Base-by-base conservation (phyloP, 495 filamentous ascomycete genomes). In the Neurospora tetrasperma region DNA sequence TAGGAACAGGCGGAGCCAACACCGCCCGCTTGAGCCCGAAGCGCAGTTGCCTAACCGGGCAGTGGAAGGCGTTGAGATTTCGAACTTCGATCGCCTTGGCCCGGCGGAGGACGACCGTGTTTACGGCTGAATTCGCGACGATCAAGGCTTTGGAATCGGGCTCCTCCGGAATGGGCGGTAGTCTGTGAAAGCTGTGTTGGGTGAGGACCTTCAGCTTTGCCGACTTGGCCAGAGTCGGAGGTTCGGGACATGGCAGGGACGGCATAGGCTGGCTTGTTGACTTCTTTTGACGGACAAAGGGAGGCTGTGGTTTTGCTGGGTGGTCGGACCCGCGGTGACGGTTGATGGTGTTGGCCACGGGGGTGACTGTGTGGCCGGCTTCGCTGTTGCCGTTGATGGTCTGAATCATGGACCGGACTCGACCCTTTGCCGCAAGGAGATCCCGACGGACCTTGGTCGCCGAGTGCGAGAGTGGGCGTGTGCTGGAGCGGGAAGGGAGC, bases 241-340 rank as follows among this genome's bases (percentile, higher is more conserved):
- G n/a, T 4, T 27, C 2, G 2, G 48, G 10, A 1, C 5, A 59
- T 2, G 5, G 11, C 9, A 0, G 7, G 2, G 20, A 4, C 20
- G 20, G 20, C 1, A 27, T 11, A 0, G 20, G 11, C 10, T 11
- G 10, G 10, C 3, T 4, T 2, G 44, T 46, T 2, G 9, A 48
- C n/a, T 23, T 3, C n/a, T 38, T 4, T 38, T 5, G 0, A 38
- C 35, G 35, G 5, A 38, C 2, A 2, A 38, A 2, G 5, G 5
- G 7, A 40, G 0, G 39, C 7, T 6, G 39, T 38, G 39, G 4
- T 0, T 27, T 59, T 2, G 20, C 20, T 20, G 46, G 4, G 0
- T 23, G 0, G 3, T 48, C 0, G 7, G 9, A 0, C 0, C 23
- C 10, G 9, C 20, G 0, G 0, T 20, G 3, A 0, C 10, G 46